Conservation (phyloP, 2,329 filamentous ascomycete genomes). For the Talaromyces islandicus region DNA sequence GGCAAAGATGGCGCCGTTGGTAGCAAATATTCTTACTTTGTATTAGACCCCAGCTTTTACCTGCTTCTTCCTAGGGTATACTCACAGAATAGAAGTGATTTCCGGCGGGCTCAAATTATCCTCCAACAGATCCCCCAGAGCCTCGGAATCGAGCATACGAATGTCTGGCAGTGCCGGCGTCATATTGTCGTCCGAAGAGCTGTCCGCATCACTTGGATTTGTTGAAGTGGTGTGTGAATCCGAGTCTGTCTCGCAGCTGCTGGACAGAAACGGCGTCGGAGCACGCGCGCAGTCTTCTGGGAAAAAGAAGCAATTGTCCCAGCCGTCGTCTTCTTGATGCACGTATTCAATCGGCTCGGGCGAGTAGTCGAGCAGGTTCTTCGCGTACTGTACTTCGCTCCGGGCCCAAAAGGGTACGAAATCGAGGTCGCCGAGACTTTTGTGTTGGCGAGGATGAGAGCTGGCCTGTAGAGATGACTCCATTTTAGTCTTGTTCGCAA, state of each 20-base stretch:
- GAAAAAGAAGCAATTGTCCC: slow-evolving; percentile 39
- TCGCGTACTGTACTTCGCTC: slow-evolving; percentile 31
- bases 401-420: slow-evolving; percentile 36
- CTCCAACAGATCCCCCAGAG: slow-evolving; percentile 34
- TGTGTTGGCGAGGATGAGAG: not conserved
- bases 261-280: slow-evolving; percentile 19
- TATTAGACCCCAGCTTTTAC: not conserved
- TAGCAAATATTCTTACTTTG: slow-evolving; percentile 38
- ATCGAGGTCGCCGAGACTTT: slow-evolving; percentile 13
- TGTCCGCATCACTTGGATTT: slow-evolving; percentile 10
- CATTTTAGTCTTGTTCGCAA: slow-evolving; percentile 15
- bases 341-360: slow-evolving; percentile 39
- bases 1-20: slow-evolving; percentile 40
- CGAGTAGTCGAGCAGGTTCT: slow-evolving; percentile 34
- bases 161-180: slow-evolving; percentile 36
- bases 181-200: slow-evolving; percentile 27
- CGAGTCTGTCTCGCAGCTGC: slow-evolving; percentile 5
- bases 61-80: not conserved
- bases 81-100: slow-evolving; percentile 39
- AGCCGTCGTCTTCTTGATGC: slow-evolving; percentile 36
- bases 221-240: slow-evolving; percentile 21
- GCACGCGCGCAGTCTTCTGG: slow-evolving; percentile 38
- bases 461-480: slow-evolving; percentile 18
- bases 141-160: slow-evolving; percentile 38
- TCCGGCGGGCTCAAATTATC: slow-evolving; percentile 39